These are phyloP conservation scores for Coemansia sp. DNA, from an alignment of 371 early-diverging fungal genomes.

Conservation along the genomic window DNA sequence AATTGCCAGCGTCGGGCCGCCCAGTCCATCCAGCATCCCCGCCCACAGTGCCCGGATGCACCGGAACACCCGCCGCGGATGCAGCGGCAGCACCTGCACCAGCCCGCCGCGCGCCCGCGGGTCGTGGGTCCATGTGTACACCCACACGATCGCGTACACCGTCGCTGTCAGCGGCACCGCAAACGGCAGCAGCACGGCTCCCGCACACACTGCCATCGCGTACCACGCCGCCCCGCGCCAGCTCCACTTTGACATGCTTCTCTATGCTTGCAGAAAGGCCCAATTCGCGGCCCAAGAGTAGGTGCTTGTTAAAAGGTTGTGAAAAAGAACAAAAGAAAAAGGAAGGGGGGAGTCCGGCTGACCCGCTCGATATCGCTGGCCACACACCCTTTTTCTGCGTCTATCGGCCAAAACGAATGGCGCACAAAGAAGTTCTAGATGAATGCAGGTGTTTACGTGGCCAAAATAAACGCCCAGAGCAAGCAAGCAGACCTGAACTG, in stretches of 20 bases:
- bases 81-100: constrained; percentile 42
- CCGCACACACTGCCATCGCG: constrained; percentile 1
- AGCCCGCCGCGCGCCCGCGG: constrained; percentile 32
- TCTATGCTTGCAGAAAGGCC: no score
- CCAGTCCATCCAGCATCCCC: constrained; percentile 52
- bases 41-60: constrained; percentile 49
- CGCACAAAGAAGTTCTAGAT: no score
- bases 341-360: no score
- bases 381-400: no score
- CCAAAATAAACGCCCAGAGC: no score
- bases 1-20: constrained; percentile 50
- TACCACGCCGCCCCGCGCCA: constrained; percentile 30
- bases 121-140: constrained; percentile 54
- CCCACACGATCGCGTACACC: constrained; percentile 47
- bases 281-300: no score
- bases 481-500: no score
- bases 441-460: no score
- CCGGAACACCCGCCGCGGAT: constrained; percentile 48
- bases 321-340: no score
- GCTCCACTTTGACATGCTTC: constrained; percentile 7
- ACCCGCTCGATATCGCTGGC: no score
- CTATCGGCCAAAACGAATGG: no score
- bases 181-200: constrained; percentile 39
- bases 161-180: constrained; percentile 29
- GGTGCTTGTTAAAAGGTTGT: no score